Percentiles rank a stretch among this genome's conserved stretches.
Conservation (phyloP, 1,284 basidiomycete species). For the Tylopilus sp. region DNA sequence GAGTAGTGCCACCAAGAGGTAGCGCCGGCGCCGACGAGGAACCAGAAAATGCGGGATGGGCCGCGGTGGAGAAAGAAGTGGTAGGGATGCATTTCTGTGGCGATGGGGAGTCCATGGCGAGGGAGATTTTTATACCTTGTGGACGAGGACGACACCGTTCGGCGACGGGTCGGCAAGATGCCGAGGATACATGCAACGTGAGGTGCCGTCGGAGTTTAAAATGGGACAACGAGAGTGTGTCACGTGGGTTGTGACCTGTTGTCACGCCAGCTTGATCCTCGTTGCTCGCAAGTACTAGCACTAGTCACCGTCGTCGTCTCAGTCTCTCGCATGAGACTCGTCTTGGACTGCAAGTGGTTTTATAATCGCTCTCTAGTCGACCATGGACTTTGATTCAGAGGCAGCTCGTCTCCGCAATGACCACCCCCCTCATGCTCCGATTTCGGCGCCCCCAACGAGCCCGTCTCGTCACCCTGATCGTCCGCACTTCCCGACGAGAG, state of each 20-base stretch:
- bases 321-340: constrained; percentile 16
- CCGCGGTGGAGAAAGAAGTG: constrained; percentile 36
- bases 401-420: constrained; percentile 30
- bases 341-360: not conserved
- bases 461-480: constrained; percentile 46
- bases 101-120: not conserved
- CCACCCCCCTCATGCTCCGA: constrained; percentile 23
- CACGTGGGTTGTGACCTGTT: constrained; percentile 9
- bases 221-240: constrained; percentile 3
- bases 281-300: constrained; percentile 8
- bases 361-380: constrained; percentile 7
- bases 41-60: constrained; percentile 63
- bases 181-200: constrained; percentile 11
- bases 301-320: constrained; percentile 4
- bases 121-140: constrained; percentile 15
- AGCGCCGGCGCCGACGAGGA: constrained; percentile 53
- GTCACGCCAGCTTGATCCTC: constrained; percentile 27
- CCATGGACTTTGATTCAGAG: constrained; percentile 34
- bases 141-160: constrained; percentile 21
- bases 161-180: constrained; percentile 16
- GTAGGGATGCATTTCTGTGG: constrained; percentile 37
- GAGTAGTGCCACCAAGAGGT: constrained; percentile 45
- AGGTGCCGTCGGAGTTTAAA: constrained; percentile 28
- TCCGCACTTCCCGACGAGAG: constrained; percentile 51
- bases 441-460: constrained; percentile 35